Conservation (phyloP, 1,284 basidiomycete species). For the Ustilago crameri region DNA sequence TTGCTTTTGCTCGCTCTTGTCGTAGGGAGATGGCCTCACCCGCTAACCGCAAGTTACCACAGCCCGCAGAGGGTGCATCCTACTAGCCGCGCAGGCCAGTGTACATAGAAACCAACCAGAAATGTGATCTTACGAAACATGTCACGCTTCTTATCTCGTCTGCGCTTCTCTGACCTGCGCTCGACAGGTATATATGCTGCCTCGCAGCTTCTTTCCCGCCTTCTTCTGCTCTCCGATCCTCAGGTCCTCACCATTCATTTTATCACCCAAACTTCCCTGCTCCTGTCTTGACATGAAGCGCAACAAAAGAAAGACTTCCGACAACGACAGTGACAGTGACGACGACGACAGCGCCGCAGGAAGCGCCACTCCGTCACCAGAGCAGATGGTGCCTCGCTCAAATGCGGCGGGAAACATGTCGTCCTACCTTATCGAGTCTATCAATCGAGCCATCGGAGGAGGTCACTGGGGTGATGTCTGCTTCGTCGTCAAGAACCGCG, state of each 20-base stretch:
- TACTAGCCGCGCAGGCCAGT: constrained; percentile 35
- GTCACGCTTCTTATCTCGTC: background rate
- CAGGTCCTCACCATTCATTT: too few species aligned
- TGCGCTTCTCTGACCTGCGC: background rate
- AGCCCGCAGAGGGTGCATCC: constrained; percentile 84
- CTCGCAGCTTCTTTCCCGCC: background rate
- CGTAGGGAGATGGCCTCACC: constrained; percentile 91
- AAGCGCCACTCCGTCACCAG: too few species aligned
- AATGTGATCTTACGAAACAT: constrained; percentile 8
- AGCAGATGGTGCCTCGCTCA: too few species aligned
- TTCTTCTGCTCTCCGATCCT: too few species aligned
- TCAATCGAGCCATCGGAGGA: constrained; percentile 2
- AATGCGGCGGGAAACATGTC: background rate
- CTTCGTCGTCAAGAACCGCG: constrained; percentile 22
- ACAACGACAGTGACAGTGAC: too few species aligned
- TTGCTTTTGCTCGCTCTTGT: constrained; percentile 2
- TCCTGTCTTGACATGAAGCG: too few species aligned
- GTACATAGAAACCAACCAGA: constrained; percentile 26
- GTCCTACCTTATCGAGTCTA: constrained; percentile 7
- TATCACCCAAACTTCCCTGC: too few species aligned
- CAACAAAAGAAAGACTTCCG: too few species aligned
- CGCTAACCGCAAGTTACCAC: constrained; percentile 90
- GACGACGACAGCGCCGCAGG: too few species aligned
- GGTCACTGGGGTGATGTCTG: constrained; percentile 30
- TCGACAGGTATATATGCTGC: background rate